phyloP scores from a whole-genome alignment of 108 stramenopile species.

The Phaeodactylum tricornutum region DNA sequence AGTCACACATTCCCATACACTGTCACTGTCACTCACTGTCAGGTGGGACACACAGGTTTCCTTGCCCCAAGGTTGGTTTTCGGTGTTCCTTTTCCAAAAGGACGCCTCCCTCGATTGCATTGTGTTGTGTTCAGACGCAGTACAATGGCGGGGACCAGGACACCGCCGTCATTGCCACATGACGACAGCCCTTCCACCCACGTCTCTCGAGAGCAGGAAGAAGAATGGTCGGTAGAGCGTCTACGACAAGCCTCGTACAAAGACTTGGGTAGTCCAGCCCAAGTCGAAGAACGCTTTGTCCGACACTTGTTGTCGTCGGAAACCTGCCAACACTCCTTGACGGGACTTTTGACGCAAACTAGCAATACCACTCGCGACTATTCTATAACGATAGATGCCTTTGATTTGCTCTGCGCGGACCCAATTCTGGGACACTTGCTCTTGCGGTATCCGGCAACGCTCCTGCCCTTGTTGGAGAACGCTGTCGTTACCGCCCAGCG shows the following conservation, averaged over 20 bases:
- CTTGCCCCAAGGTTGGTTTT: too few species aligned
- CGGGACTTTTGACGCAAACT: slow-evolving; percentile 8
- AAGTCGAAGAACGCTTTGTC: slow-evolving; percentile 38
- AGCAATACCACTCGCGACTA: slow-evolving; percentile 30
- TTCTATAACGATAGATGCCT: slow-evolving; percentile 45
- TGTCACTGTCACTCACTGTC: too few species aligned
- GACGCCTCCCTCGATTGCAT: too few species aligned
- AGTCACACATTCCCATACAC: too few species aligned
- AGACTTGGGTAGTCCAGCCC: slow-evolving; percentile 34
- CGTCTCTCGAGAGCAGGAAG: too few species aligned
- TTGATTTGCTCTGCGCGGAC: slow-evolving; percentile 50
- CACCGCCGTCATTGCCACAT: too few species aligned
- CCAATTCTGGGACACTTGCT: slow-evolving; percentile 67
- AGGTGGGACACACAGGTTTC: too few species aligned
- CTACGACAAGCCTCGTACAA: slow-evolving; percentile 34
- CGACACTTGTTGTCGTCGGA: slow-evolving; percentile 11
- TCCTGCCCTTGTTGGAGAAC: slow-evolving; percentile 66
- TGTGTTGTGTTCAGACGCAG: too few species aligned
- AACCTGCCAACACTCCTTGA: slow-evolving; percentile 16
- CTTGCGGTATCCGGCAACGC: slow-evolving; percentile 58
- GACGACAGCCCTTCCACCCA: too few species aligned
- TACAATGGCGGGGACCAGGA: too few species aligned
- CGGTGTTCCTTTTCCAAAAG: too few species aligned
- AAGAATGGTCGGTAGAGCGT: slow-evolving; percentile 29
- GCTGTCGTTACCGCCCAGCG: slow-evolving; percentile 42